These are phyloP conservation scores for Aspergillus tubingensis DNA, from an alignment of 2,329 filamentous ascomycete genomes.

Conservation along the genomic window DNA sequence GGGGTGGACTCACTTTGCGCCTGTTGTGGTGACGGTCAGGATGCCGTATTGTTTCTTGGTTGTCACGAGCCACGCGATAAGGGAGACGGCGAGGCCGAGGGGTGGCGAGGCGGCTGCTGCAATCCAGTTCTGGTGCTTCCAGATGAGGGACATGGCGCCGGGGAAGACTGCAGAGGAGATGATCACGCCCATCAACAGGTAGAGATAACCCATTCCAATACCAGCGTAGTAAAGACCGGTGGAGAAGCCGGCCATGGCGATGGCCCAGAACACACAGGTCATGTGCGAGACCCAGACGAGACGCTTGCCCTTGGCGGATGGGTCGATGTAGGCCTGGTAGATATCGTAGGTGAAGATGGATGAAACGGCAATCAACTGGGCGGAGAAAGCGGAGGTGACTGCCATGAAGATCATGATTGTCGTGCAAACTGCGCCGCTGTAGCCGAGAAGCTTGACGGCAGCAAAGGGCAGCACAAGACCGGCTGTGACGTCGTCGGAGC, in stretches of 20 bases:
- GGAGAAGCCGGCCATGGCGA: conserved; percentile 76
- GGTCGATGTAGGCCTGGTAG: conserved; percentile 85
- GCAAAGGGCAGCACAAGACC: conserved; percentile 84
- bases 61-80: conserved; percentile 78
- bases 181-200: conserved; percentile 88
- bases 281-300: conserved; percentile 80
- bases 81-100: conserved; percentile 66
- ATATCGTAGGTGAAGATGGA: conserved; percentile 88
- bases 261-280: conserved; percentile 71
- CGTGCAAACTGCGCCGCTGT: conserved; percentile 75
- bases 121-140: conserved; percentile 76
- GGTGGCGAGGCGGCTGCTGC: conserved; percentile 71
- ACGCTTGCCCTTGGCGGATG: conserved; percentile 69
- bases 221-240: conserved; percentile 73
- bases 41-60: conserved; percentile 68
- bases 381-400: conserved; percentile 79
- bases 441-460: conserved; percentile 78
- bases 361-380: conserved; percentile 82
- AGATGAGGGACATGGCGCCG: conserved; percentile 76
- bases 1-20: conserved; percentile 60
- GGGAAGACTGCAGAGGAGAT: conserved; percentile 84
- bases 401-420: conserved; percentile 87
- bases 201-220: conserved; percentile 85
- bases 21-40: conserved; percentile 73
- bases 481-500: conserved; percentile 71